Evolutionary conservation across 306 rosid species (phyloP), one percentile per base, ranked within the genome.

Genomic region (Vigna unguiculata): DNA sequence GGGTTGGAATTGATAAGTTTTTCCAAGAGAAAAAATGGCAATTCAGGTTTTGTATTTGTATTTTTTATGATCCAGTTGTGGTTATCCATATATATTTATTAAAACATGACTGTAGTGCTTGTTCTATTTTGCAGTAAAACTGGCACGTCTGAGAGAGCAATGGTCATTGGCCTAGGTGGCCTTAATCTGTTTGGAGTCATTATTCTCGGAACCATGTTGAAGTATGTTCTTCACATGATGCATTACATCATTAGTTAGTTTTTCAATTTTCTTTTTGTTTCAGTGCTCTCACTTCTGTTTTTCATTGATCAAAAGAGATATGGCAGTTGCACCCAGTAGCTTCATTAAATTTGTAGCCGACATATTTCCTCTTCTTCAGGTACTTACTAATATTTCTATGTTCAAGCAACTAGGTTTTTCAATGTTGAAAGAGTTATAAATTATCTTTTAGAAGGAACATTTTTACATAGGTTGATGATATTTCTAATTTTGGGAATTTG

Each of bases 311-410:
- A 83, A 78, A 76, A 90, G 99, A 85, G 99, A 96, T 63, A 69
- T 82, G 45, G 14, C 93, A 9, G 81, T 83, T 84, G 84, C 87
- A 51, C 93, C 93, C 19, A 86, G 88, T 80, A 88, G 99, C 79
- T 91, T 96, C 75, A 87, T 92, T 64, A 88, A 82, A 87, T 92
- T 96, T 81, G 91, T 88, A 1, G 69, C 87, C 0, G 93, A 91
- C 83, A 92, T 96, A 83, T 96, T 91, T 87, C 99, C 97, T 38
- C 86, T 95, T 74, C 98, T 95, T 69, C 97, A 92, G 98, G 99
- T 96, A 51, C 7, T 61, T 84, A 47, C 69, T 43, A 54, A 7
- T 72, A 28, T 61, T 76, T 65, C 8, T 22, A 59, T 34, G 83
- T 70, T 51, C 60, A 63, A 79, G 76, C 36, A 41, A 25, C 28